These are phyloP conservation scores for Acanthamoeba quina DNA, from an alignment of 208 protist species.

Conservation along the genomic window DNA sequence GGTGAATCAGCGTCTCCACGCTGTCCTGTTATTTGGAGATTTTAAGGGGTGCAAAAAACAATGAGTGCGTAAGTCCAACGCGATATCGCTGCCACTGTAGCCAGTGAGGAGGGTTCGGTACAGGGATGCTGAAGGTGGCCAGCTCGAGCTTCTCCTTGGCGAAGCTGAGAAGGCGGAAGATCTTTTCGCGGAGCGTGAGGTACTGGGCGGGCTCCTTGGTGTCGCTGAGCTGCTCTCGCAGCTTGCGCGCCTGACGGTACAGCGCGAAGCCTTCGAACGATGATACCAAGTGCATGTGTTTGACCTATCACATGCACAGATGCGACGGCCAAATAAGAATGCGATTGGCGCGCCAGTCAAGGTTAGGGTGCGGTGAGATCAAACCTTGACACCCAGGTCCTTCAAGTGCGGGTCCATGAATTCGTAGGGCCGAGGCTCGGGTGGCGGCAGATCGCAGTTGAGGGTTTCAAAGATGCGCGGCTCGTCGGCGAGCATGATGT, in stretches of 20 bases:
- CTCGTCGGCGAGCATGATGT: conserved; percentile 67
- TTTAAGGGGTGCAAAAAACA: not conserved
- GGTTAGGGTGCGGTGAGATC: not conserved
- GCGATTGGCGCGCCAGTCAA: not conserved
- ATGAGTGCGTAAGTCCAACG: no score
- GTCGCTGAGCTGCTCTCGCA: not conserved
- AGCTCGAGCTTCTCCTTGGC: conserved; percentile 59
- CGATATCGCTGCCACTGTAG: not conserved
- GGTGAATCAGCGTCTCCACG: conserved; percentile 41
- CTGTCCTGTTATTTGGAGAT: not conserved
- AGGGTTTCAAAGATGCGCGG: conserved; percentile 64
- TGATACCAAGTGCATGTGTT: conserved; percentile 53
- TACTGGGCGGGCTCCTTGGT: not conserved
- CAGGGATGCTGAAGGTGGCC: conserved; percentile 39
- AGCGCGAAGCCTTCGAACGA: conserved; percentile 51
- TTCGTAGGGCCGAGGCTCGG: conserved; percentile 47
- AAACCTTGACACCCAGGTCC: conserved; percentile 36
- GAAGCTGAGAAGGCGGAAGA: conserved; percentile 51
- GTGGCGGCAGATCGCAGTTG: not conserved
- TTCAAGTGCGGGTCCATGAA: conserved; percentile 66
- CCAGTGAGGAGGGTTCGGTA: not conserved
- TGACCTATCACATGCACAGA: not conserved
- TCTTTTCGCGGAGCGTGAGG: conserved; percentile 40
- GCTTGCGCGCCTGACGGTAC: conserved; percentile 30
- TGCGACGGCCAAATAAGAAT: not conserved